A percentile compares a stretch with the other conserved stretches of the same genome.
Conservation (phyloP, 192 early-diverging fungal species). For the Backusella tuberculispora region DNA sequence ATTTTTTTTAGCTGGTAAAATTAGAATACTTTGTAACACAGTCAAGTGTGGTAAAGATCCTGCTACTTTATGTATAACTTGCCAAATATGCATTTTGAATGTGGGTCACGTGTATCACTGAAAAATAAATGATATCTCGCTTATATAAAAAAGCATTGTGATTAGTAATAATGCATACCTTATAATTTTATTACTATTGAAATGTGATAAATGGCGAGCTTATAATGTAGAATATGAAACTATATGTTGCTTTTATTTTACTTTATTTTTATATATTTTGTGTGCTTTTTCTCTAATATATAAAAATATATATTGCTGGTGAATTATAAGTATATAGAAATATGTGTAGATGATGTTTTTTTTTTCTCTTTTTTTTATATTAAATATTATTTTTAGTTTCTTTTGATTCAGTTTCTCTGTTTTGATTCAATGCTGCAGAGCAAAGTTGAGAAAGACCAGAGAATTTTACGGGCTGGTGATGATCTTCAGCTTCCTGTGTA, state of each 20-base stretch:
- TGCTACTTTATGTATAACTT: too few species aligned
- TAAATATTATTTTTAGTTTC: background rate
- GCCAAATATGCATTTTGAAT: too few species aligned
- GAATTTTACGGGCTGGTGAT: background rate
- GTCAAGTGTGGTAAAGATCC: too few species aligned
- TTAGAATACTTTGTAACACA: too few species aligned
- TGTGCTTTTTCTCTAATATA: background rate
- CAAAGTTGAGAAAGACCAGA: constrained; percentile 32
- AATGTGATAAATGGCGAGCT: too few species aligned
- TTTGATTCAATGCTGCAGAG: constrained; percentile 24
- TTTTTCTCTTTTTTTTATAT: background rate
- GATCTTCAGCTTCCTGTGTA: constrained; percentile 25
- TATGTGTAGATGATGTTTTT: background rate
- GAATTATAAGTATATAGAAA: background rate
- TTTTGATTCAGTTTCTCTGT: background rate
- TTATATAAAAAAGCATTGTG: too few species aligned
- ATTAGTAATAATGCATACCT: too few species aligned
- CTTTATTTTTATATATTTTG: background rate
- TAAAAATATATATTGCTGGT: background rate
- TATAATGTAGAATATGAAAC: too few species aligned
- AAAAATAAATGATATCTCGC: too few species aligned
- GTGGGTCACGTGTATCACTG: too few species aligned
- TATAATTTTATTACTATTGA: too few species aligned
- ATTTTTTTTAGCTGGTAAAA: too few species aligned
- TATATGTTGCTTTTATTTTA: background rate